Percentiles rank a stretch among this genome's conserved stretches.
Evolutionary conservation across 805 yeast species (phyloP).

Genomic region (Yarrowia divulgata): DNA sequence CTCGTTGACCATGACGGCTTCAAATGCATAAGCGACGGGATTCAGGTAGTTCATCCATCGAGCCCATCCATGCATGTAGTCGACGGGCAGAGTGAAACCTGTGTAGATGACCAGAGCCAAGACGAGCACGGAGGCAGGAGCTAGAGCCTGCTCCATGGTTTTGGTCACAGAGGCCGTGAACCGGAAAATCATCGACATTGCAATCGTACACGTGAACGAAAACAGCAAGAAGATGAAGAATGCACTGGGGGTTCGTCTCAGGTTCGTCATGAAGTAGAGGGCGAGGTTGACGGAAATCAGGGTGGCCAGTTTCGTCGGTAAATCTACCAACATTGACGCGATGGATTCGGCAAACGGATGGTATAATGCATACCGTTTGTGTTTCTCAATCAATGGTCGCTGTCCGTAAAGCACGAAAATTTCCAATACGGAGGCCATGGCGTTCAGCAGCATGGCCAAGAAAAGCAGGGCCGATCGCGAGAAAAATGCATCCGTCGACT

Average conservation of each 20-base stretch:
- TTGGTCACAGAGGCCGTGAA: slow-evolving; percentile 53
- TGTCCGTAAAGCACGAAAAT: slow-evolving; percentile 55
- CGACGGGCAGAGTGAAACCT: slow-evolving; percentile 57
- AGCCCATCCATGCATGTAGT: slow-evolving; percentile 59
- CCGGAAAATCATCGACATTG: slow-evolving; percentile 63
- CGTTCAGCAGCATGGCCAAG: slow-evolving; percentile 57
- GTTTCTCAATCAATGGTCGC: slow-evolving; percentile 66
- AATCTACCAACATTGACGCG: slow-evolving; percentile 65
- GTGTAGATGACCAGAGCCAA: slow-evolving; percentile 55
- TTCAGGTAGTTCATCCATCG: slow-evolving; percentile 59
- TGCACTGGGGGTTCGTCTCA: slow-evolving; percentile 60
- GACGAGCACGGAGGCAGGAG: slow-evolving; percentile 55
- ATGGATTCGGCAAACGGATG: slow-evolving; percentile 71
- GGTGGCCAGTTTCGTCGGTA: slow-evolving; percentile 59
- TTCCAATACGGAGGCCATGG: slow-evolving; percentile 57
- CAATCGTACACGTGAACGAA: slow-evolving; percentile 55
- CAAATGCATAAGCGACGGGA: slow-evolving; percentile 57
- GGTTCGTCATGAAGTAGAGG: slow-evolving; percentile 62
- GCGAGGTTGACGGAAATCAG: slow-evolving; percentile 58
- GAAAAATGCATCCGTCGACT: slow-evolving; percentile 61
- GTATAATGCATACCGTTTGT: slow-evolving; percentile 63
- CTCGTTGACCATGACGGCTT: slow-evolving; percentile 57
- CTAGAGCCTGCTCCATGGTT: slow-evolving; percentile 55
- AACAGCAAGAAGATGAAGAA: slow-evolving; percentile 61
- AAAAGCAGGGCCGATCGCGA: slow-evolving; percentile 69